phyloP scores from a whole-genome alignment of 2,329 filamentous ascomycete genomes.

The Fusarium guadeloupense region DNA sequence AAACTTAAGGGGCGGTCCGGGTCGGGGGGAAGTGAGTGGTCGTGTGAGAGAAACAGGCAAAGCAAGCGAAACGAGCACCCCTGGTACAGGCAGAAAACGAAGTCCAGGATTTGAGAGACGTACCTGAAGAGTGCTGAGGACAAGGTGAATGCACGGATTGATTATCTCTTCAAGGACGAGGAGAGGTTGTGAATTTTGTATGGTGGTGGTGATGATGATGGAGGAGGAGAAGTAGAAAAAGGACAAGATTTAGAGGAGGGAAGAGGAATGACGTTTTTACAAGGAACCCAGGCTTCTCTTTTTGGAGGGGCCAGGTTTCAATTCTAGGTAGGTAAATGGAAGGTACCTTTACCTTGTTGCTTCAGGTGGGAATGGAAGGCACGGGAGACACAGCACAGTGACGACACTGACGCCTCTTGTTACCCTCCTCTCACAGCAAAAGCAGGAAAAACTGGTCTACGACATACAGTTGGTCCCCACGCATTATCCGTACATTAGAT shows the following conservation, averaged over 20 bases:
- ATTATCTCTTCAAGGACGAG: background rate
- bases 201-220: constrained; percentile 17
- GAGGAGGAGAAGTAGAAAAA: constrained; percentile 5
- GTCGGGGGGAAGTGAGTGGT: constrained; percentile 20
- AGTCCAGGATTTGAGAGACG: constrained; percentile 25
- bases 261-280: constrained; percentile 31
- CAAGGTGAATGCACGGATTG: constrained; percentile 3
- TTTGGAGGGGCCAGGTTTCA: constrained; percentile 33
- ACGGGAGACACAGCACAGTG: constrained; percentile 28
- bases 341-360: background rate
- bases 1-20: constrained; percentile 38
- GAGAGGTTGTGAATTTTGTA: constrained; percentile 1
- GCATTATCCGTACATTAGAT: constrained; percentile 2
- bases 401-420: constrained; percentile 33
- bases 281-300: constrained; percentile 25
- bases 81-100: constrained; percentile 21
- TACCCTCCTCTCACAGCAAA: background rate
- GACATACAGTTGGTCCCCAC: background rate
- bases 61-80: constrained; percentile 38
- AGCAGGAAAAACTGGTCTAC: constrained; percentile 19
- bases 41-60: constrained; percentile 40
- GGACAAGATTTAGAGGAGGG: background rate
- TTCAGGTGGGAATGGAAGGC: constrained; percentile 11
- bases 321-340: background rate
- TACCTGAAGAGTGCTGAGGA: constrained; percentile 28